phyloP scores from a whole-genome alignment of 768 basidiomycete species.

The Hemileccinum rubropunctum region DNA sequence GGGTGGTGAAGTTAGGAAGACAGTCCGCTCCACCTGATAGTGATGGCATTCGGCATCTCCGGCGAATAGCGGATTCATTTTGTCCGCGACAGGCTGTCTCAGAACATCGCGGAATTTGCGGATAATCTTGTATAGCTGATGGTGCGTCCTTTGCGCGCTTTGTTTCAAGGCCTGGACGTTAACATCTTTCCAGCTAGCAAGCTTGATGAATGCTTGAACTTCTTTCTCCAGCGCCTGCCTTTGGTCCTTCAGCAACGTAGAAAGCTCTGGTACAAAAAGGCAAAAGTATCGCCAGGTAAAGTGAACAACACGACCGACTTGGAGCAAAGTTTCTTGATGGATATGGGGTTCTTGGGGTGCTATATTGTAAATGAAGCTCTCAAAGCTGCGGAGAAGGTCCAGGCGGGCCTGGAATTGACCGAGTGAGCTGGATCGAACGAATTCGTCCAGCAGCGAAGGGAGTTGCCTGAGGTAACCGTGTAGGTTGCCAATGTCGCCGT shows the following conservation, averaged over 20 bases:
- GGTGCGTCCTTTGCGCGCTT: constrained; percentile 88
- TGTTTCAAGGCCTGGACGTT: constrained; percentile 92
- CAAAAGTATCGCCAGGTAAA: constrained; percentile 60
- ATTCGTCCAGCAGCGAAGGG: constrained; percentile 78
- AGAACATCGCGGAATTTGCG: constrained; percentile 90
- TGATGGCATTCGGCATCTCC: constrained; percentile 34
- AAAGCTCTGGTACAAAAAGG: constrained; percentile 54
- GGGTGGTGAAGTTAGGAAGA: not conserved
- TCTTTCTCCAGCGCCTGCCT: constrained; percentile 71
- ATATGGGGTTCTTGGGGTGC: constrained; percentile 27
- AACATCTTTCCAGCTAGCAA: constrained; percentile 98
- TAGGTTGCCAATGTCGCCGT: constrained; percentile 33
- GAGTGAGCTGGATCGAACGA: constrained; percentile 68
- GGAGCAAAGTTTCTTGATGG: constrained; percentile 38
- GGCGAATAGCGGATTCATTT: constrained; percentile 37
- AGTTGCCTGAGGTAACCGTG: constrained; percentile 60
- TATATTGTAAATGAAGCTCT: constrained; percentile 43
- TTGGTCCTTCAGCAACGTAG: constrained; percentile 50
- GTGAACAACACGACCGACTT: constrained; percentile 57
- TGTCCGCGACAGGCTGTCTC: constrained; percentile 60
- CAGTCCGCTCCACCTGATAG: constrained; percentile 8
- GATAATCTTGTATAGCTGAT: constrained; percentile 85
- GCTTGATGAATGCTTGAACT: constrained; percentile 80
- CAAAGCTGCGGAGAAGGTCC: constrained; percentile 66
- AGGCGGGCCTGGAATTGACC: constrained; percentile 80